Percentiles rank a stretch among this genome's conserved stretches.
Conservation (phyloP, 2,329 filamentous ascomycete genomes). For the Pseudogymnoascus sp. region DNA sequence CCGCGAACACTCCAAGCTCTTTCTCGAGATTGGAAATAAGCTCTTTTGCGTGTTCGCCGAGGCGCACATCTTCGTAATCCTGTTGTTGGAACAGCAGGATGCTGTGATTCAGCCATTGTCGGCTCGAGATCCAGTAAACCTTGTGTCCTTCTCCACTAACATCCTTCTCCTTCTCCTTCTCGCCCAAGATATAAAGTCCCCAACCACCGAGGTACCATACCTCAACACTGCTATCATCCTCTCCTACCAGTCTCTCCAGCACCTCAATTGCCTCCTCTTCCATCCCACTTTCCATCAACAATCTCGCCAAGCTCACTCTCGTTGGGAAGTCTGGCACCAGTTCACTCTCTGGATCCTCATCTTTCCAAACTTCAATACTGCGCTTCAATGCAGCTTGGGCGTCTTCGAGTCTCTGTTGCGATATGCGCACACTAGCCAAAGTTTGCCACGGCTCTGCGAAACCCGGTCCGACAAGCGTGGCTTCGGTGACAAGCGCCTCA, state of each 20-base stretch:
- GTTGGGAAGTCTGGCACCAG: slow-evolving; percentile 79
- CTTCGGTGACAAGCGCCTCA: slow-evolving; percentile 84
- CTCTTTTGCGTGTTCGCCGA: slow-evolving; percentile 69
- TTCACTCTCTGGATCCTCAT: slow-evolving; percentile 64
- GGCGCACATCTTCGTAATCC: slow-evolving; percentile 77
- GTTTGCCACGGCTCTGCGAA: slow-evolving; percentile 91
- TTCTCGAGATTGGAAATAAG: slow-evolving; percentile 57
- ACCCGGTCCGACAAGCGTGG: slow-evolving; percentile 73
- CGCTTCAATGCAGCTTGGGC: slow-evolving; percentile 69
- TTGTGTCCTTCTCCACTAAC: slow-evolving; percentile 37
- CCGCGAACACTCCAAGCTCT: slow-evolving; percentile 57
- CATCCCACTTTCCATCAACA: slow-evolving; percentile 86
- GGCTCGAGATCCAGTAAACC: slow-evolving; percentile 63
- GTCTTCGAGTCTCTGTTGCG: slow-evolving; percentile 72
- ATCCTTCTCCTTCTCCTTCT: slow-evolving; percentile 51
- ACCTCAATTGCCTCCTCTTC: slow-evolving; percentile 79
- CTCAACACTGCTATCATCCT: slow-evolving; percentile 92
- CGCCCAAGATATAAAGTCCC: slow-evolving; percentile 74
- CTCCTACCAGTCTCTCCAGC: slow-evolving; percentile 71
- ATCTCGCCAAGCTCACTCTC: slow-evolving; percentile 71
- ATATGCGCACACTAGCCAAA: slow-evolving; percentile 86
- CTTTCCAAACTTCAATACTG: slow-evolving; percentile 78
- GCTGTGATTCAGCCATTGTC: slow-evolving; percentile 76
- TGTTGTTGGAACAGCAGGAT: slow-evolving; percentile 70
- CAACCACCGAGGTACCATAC: slow-evolving; percentile 96